Base-by-base conservation (phyloP, 768 basidiomycete species). In the Lyophyllum semitale region DNA sequence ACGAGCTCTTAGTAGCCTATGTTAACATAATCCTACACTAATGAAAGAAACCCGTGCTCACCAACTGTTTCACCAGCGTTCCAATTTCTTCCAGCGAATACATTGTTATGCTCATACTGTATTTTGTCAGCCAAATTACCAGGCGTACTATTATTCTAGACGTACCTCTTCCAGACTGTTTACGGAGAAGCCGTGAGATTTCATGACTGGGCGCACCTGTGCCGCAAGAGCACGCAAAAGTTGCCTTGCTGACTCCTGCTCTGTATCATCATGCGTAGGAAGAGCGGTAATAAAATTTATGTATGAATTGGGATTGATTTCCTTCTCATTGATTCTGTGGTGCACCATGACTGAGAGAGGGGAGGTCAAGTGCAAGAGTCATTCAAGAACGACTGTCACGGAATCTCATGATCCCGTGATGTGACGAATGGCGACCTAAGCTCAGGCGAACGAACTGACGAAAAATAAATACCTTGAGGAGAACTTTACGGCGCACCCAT, bases 41-140 rank as follows among this genome's bases (percentile, higher is more conserved):
- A 27, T 26, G 12, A 53, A 12, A 20, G 15, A 17, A 22, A 42
- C 30, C 27, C 41, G 8, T 15, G 61, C 69, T 20, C 58, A 89
- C 90, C 91, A 54, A 94, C 73, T 9, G 84, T 86, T 70, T 94
- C 91, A 3, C 92, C 92, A 53, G 76, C 77, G 60, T 91, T 90
- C 91, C 91, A 94, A 66, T 93, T 93, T 45, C 91, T 78, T 1
- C 91, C 92, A 4, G 85, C 82, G 68, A 93, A 93, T 6, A 93
- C 88, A 13, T 60, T 63, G 65, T 93, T 93, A 63, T 83, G 80
- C 64, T 91, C 87, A 60, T 93, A 93, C 90, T 93, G 62, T 41
- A 51, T 40, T 43, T 40, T 15, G 6, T 38, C 17, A 8, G 8
- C 1, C n/a, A 22, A 44, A 11, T 6, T 37, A 17, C 27, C 23